Conservation (phyloP, 441 rosid species). For the Euphorbia schlechtendalii region DNA sequence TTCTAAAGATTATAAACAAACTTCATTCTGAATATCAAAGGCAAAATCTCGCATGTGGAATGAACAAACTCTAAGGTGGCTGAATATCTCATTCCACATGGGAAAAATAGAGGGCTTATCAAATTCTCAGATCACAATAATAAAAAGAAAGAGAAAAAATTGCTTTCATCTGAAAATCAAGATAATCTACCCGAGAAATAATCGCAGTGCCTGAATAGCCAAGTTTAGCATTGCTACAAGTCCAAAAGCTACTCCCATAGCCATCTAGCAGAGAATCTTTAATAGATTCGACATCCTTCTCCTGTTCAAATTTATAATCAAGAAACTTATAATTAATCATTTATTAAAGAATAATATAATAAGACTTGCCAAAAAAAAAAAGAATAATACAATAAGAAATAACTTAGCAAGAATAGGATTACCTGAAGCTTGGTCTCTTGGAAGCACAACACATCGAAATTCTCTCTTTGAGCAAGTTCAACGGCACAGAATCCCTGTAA, state of each 20-base stretch:
- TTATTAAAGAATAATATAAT: too few species aligned
- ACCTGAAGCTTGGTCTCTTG: conserved; percentile 96
- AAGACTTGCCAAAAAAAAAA: too few species aligned
- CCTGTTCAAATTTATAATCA: conserved; percentile 36
- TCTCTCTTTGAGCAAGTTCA: conserved; percentile 79
- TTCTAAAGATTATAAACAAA: not conserved
- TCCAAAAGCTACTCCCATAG: conserved; percentile 80
- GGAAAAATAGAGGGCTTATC: too few species aligned
- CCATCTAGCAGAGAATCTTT: conserved; percentile 63
- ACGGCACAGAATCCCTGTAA: conserved; percentile 59
- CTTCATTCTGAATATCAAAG: not conserved
- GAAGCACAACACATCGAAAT: conserved; percentile 80
- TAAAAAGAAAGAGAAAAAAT: too few species aligned
- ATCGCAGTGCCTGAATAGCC: conserved; percentile 97
- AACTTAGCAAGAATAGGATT: conserved; percentile 17
- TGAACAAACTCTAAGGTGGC: too few species aligned
- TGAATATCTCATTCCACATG: too few species aligned
- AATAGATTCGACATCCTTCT: conserved; percentile 73
- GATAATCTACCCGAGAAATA: conserved; percentile 70
- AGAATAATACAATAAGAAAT: not conserved
- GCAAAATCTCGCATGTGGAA: not conserved
- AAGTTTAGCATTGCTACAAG: conserved; percentile 79
- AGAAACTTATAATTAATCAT: not conserved
- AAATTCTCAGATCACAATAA: too few species aligned
- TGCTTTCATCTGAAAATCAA: not conserved